Evolutionary conservation across 208 protist genomes (phyloP), one percentile per base, ranked within the genome.

Genomic region (Leishmania aethiopica): DNA sequence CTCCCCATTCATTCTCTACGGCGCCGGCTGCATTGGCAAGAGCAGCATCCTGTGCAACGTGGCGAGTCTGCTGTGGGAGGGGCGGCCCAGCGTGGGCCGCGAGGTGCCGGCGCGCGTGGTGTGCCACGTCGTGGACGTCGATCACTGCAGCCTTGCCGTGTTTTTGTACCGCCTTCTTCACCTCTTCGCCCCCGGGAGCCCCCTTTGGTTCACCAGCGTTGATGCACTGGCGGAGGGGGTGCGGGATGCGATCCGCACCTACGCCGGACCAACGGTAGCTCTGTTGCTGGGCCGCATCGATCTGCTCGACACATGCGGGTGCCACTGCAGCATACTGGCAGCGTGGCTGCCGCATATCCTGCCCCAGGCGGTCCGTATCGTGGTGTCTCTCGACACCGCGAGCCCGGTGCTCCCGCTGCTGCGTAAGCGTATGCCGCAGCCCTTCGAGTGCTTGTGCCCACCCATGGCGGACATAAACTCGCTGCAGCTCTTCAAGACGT

Each of bases 341-440:
- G 92, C 91, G 71, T 97, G 94, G 93, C 84, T 97, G 78, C 93
- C 94, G 1, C 75, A 87, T 69, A 91, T 78, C 80, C 87, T 97
- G 40, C 91, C 94, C 3, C 74, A 72, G 22, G 73, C 75, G 57
- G 84, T 97, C 4, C 89, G 84, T 69, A 76, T 96, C 66, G 87
- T 96, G 59, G 75, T 96, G 22, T 91, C 92, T 0, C 60, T 96
- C 57, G 85, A 93, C 76, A 96, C 91, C 8, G 89, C 93, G 37
- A 92, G 91, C 77, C 90, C 88, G 57, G 75, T 93, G n/a, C 91
- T 97, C 53, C 72, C 84, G n/a, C 57, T 87, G 45, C 80, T 96
- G 78, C 90, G 94, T 66, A 87, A 90, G 78, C 92, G 93, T 69
- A 78, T 88, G 59, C 94, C 93, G 25, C 93, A 96, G 81, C 94